Percentiles rank a stretch among this genome's conserved stretches.
These are phyloP conservation scores for Raphanus sativus DNA, from an alignment of 345 rosid species.

Conservation along the genomic window DNA sequence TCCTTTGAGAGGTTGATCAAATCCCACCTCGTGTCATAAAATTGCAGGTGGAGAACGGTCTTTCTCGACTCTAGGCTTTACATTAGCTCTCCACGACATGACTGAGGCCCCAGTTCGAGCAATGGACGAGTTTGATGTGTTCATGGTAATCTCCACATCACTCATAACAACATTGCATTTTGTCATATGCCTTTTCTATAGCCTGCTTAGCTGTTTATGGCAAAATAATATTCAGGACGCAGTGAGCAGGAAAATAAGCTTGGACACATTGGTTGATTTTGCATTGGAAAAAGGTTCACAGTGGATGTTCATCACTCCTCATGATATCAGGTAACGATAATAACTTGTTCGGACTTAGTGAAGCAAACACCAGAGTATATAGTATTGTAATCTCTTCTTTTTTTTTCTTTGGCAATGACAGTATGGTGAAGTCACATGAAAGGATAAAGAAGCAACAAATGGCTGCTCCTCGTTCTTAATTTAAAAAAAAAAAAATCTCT, in stretches of 20 bases:
- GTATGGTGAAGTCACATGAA: slow-evolving; percentile 66
- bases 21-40: neutral
- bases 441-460: slow-evolving; percentile 84
- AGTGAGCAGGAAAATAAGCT: slow-evolving; percentile 87
- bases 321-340: slow-evolving; percentile 70
- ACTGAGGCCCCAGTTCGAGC: slow-evolving; percentile 87
- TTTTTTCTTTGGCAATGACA: slow-evolving; percentile 31
- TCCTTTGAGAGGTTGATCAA: neutral
- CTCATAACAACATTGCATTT: neutral
- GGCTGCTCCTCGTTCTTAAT: slow-evolving; percentile 82
- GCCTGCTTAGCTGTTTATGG: neutral
- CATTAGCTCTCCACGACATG: slow-evolving; percentile 83
- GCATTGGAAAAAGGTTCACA: slow-evolving; percentile 74
- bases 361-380: neutral
- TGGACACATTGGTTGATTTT: slow-evolving; percentile 77
- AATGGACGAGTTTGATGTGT: slow-evolving; percentile 97
- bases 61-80: slow-evolving; percentile 86
- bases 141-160: slow-evolving; percentile 55
- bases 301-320: slow-evolving; percentile 96
- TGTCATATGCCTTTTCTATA: neutral
- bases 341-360: neutral
- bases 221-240: slow-evolving; percentile 63
- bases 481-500: neutral
- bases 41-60: slow-evolving; percentile 89
- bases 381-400: neutral